phyloP scores from a whole-genome alignment of 495 filamentous ascomycete species.

The Penicillium macrosclerotiorum region DNA sequence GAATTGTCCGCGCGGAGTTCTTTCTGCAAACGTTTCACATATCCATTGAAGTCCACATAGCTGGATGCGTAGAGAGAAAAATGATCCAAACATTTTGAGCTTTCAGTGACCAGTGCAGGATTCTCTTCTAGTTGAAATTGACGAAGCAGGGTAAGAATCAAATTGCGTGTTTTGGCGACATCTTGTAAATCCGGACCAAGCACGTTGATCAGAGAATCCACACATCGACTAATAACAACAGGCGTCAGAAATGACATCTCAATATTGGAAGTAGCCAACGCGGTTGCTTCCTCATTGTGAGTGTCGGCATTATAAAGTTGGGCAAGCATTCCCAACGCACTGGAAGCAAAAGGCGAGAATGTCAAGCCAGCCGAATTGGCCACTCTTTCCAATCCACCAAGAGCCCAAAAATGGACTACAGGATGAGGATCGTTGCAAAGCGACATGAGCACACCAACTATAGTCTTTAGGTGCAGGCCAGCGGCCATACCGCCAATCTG shows the following conservation, averaged over 20 bases:
- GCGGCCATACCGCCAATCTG: conserved; percentile 98
- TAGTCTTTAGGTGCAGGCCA: conserved; percentile 94
- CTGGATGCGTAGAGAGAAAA: conserved; percentile 87
- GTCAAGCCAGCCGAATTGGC: conserved; percentile 91
- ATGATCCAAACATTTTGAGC: conserved; percentile 83
- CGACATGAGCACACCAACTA: conserved; percentile 92
- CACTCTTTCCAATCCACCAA: conserved; percentile 83
- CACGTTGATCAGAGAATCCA: conserved; percentile 95
- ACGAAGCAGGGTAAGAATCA: conserved; percentile 81
- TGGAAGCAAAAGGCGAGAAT: conserved; percentile 85
- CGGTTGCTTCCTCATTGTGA: conserved; percentile 80
- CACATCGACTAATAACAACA: conserved; percentile 77
- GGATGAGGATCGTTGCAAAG: conserved; percentile 95
- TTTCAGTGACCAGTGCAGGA: conserved; percentile 68
- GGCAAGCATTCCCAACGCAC: conserved; percentile 86
- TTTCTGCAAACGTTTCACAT: conserved; percentile 77
- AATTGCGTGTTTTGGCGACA: conserved; percentile 81
- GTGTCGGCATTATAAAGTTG: conserved; percentile 89
- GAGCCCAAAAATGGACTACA: conserved; percentile 91
- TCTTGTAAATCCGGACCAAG: conserved; percentile 95
- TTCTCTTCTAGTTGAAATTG: conserved; percentile 82
- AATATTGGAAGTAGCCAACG: conserved; percentile 79
- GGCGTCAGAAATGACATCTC: conserved; percentile 79
- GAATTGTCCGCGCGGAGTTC: conserved; percentile 66
- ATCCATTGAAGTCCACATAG: conserved; percentile 76